These are phyloP conservation scores for Ceratocystis papillata DNA, from an alignment of 2,329 filamentous ascomycete species.

Conservation along the genomic window DNA sequence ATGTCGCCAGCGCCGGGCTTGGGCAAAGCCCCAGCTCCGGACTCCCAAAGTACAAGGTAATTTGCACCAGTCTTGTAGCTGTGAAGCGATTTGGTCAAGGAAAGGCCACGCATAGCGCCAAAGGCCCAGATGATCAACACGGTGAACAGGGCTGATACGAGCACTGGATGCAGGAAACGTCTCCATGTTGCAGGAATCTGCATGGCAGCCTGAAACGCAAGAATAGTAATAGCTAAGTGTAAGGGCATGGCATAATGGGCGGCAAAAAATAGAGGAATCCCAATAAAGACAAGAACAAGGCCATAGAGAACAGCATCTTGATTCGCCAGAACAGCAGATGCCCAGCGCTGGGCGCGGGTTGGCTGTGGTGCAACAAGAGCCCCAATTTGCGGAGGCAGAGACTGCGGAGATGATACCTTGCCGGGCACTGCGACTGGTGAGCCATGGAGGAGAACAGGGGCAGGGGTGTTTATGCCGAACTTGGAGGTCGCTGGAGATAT, in stretches of 20 bases:
- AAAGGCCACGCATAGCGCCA: conserved; percentile 36
- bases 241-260: conserved; percentile 43
- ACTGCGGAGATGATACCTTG: conserved; percentile 11
- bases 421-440: not conserved
- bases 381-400: conserved; percentile 27
- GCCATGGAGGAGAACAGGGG: conserved; percentile 26
- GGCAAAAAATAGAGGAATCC: conserved; percentile 45
- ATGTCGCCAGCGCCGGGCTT: conserved; percentile 47
- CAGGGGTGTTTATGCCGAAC: conserved; percentile 28
- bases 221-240: conserved; percentile 39
- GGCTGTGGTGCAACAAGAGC: conserved; percentile 36
- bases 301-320: conserved; percentile 39
- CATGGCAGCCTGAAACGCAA: conserved; percentile 43
- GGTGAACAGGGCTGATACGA: conserved; percentile 44
- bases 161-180: conserved; percentile 47
- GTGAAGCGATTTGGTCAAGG: conserved; percentile 35
- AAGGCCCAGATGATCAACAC: conserved; percentile 45
- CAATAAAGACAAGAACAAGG: conserved; percentile 39
- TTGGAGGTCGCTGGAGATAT: conserved; percentile 25
- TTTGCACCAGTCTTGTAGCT: conserved; percentile 43
- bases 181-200: conserved; percentile 40
- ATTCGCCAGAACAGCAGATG: conserved; percentile 36
- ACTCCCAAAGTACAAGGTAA: conserved; percentile 42
- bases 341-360: conserved; percentile 42
- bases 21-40: conserved; percentile 26